Evolutionary conservation across 2,329 filamentous ascomycete species (phyloP).

Genomic region (Trichoderma lentiforme): DNA sequence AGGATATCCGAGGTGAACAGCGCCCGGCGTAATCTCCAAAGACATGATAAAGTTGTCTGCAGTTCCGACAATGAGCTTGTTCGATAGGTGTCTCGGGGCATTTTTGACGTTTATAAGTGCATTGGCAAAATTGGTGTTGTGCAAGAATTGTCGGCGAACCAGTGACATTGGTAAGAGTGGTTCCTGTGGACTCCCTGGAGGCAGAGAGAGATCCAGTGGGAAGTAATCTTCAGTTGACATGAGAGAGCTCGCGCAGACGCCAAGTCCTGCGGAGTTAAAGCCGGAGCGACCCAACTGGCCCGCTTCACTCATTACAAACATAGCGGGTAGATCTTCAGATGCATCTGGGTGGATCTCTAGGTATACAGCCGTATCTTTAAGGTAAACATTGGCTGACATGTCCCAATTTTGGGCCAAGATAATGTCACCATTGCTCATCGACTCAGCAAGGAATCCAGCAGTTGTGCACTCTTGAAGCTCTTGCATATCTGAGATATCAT

Average conservation of each 20-base stretch:
- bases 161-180: slow-evolving; percentile 16
- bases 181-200: neutral
- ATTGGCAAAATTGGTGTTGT: slow-evolving; percentile 14
- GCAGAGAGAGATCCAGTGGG: neutral
- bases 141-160: slow-evolving; percentile 12
- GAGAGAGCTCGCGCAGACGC: slow-evolving; percentile 16
- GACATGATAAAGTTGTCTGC: slow-evolving; percentile 14
- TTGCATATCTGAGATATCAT: neutral
- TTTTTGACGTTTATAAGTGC: slow-evolving; percentile 12
- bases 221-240: slow-evolving; percentile 20
- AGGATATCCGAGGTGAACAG: neutral
- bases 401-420: slow-evolving; percentile 19
- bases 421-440: slow-evolving; percentile 2
- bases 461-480: slow-evolving; percentile 15
- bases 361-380: slow-evolving; percentile 11
- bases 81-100: slow-evolving; percentile 18
- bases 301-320: neutral
- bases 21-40: neutral
- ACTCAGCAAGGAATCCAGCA: slow-evolving; percentile 8
- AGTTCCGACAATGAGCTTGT: slow-evolving; percentile 15
- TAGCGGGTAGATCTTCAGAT: slow-evolving; percentile 6
- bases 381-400: slow-evolving; percentile 15
- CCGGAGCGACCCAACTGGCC: slow-evolving; percentile 9
- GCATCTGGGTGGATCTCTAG: slow-evolving; percentile 17
- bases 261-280: slow-evolving; percentile 16